phyloP scores from a whole-genome alignment of 169 alveolate genomes.

The Pseudocohnilembus persalinus region DNA sequence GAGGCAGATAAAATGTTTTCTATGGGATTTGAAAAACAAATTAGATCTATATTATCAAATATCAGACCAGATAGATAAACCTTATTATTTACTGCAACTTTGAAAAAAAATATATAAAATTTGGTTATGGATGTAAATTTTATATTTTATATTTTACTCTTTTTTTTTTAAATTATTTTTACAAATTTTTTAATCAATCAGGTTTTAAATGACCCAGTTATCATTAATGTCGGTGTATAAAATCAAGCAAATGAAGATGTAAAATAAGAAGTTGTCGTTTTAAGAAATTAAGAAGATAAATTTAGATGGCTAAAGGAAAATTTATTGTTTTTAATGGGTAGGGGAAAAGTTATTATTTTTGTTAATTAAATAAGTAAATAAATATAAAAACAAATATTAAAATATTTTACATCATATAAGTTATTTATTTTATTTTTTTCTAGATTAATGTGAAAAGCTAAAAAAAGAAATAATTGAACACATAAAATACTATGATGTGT shows the following conservation, averaged over 20 bases:
- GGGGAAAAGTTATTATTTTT: conserved; percentile 57
- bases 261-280: conserved; percentile 42
- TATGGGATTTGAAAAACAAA: conserved; percentile 80
- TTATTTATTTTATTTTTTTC: neutral
- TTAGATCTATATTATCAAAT: conserved; percentile 51
- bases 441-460: conserved; percentile 25
- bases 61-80: conserved; percentile 71
- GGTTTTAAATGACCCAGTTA: conserved; percentile 34
- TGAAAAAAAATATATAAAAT: conserved; percentile 59
- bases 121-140: conserved; percentile 64
- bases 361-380: conserved; percentile 43
- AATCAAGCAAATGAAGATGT: conserved; percentile 58
- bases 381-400: conserved; percentile 1
- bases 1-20: conserved; percentile 84
- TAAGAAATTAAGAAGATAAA: conserved; percentile 43
- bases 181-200: too few species aligned
- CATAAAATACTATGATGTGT: conserved; percentile 6
- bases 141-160: too few species aligned
- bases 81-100: conserved; percentile 74
- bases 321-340: conserved; percentile 6
- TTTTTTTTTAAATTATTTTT: too few species aligned
- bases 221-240: conserved; percentile 35
- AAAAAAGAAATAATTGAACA: conserved; percentile 8
- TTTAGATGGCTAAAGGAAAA: conserved; percentile 45
- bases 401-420: neutral